Percentiles rank a stretch among this genome's conserved stretches.
These are phyloP conservation scores for Solanum paucissectum DNA, from an alignment of 257 asterid species.

Conservation along the genomic window DNA sequence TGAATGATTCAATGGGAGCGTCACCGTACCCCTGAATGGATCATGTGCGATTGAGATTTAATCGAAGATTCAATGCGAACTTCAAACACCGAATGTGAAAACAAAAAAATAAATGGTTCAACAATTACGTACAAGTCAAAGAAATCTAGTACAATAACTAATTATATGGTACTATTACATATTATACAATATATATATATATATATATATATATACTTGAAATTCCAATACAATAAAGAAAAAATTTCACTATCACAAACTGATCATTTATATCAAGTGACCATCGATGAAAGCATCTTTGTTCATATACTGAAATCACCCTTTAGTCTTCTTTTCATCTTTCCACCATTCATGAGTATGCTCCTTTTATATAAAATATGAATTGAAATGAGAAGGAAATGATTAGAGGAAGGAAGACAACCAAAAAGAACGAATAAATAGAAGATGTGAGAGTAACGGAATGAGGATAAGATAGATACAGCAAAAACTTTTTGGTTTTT, in stretches of 20 bases:
- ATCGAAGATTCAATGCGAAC: too few species aligned
- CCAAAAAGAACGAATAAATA: too few species aligned
- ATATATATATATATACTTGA: neutral
- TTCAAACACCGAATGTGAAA: too few species aligned
- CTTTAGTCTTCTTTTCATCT: neutral
- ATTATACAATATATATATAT: too few species aligned
- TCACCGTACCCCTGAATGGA: too few species aligned
- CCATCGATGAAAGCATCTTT: neutral
- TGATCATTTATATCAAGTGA: neutral
- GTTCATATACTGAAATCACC: neutral
- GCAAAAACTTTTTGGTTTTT: too few species aligned
- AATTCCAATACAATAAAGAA: neutral
- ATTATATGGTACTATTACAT: neutral
- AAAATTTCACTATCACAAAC: neutral
- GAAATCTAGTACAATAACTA: neutral
- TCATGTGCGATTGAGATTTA: too few species aligned
- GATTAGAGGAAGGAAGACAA: too few species aligned
- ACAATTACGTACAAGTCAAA: too few species aligned
- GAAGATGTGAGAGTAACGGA: too few species aligned
- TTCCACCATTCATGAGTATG: neutral
- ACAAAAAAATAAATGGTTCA: neutral
- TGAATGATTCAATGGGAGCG: neutral
- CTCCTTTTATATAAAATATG: neutral
- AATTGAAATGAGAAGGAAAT: too few species aligned
- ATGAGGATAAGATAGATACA: too few species aligned